Evolutionary conservation across 805 yeast genomes (phyloP).

Genomic region (Lachancea meyersii): DNA sequence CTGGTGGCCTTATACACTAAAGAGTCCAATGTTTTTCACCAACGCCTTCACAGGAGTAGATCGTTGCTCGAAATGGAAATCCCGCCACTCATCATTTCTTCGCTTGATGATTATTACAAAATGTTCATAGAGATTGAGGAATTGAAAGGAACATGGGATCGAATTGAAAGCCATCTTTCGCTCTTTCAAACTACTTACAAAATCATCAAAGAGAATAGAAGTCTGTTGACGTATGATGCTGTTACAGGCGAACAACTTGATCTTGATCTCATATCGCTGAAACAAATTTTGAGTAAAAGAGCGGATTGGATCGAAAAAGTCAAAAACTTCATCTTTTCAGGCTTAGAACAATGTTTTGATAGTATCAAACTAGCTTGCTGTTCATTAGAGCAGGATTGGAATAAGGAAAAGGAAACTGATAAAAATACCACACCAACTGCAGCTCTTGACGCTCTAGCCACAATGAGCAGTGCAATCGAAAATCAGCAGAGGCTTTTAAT

Average conservation of each 20-base stretch:
- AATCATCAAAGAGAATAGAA: constrained; percentile 25
- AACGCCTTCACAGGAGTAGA: constrained; percentile 32
- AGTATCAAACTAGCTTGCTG: constrained; percentile 29
- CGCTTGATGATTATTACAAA: constrained; percentile 28
- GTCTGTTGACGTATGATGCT: constrained; percentile 51
- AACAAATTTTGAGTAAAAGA: constrained; percentile 35
- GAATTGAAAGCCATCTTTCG: constrained; percentile 20
- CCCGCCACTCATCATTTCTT: constrained; percentile 10
- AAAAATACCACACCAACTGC: background rate
- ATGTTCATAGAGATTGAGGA: constrained; percentile 37
- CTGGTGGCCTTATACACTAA: constrained; percentile 36
- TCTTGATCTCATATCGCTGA: constrained; percentile 39
- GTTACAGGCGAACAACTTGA: constrained; percentile 58
- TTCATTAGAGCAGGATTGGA: background rate
- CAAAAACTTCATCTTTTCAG: constrained; percentile 37
- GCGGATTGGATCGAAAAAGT: constrained; percentile 37
- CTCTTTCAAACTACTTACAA: constrained; percentile 29
- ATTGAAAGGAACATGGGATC: constrained; percentile 19
- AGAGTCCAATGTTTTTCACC: constrained; percentile 29
- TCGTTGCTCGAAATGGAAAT: constrained; percentile 33
- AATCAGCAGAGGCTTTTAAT: background rate
- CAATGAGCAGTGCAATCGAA: background rate
- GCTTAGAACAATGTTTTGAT: constrained; percentile 37
- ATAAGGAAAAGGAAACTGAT: background rate
- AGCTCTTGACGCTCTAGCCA: background rate